Evolutionary conservation across 2,329 filamentous ascomycete genomes (phyloP), one percentile per base, ranked within the genome.

Genomic region (Fusarium nanum): DNA sequence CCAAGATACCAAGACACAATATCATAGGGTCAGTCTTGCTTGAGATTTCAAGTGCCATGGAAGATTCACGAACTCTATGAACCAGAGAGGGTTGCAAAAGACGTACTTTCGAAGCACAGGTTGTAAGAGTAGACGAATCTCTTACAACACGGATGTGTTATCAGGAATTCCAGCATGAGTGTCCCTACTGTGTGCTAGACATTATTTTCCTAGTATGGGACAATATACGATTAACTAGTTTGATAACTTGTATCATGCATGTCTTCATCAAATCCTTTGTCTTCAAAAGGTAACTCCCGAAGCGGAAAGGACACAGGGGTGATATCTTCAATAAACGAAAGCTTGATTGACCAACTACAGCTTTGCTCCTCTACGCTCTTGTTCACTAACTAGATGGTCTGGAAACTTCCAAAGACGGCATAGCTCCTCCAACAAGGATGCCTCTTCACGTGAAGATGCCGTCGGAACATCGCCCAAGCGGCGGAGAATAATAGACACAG

Each of bases 341-440:
- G 3, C 16, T 27, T 27, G 7, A 46, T 27, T 46, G 44, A 9
- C 18, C 44, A 46, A 20, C 44, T 49, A 49, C 27, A 49, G 6
- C 27, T 49, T 49, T 23, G 46, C 46, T 49, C 46, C 46, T 49
- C 46, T 49, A 49, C 27, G 46, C 46, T 49, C 46, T 9, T 49
- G 27, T 34, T 49, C 46, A 23, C 46, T 34, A 12, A 49, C 48
- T 3, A 52, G 22, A 25, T 52, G 16, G 8, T 52, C 48, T 7
- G 32, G 48, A 40, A 52, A 52, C 22, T 37, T 40, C 48, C 32
- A 52, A 40, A 52, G 48, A 40, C 16, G 32, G 32, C 48, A 52
- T 16, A 52, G 48, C 16, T 37, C 48, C 32, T 52, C 48, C 22
- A 52, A 16, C 20, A 37, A 27, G 5, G 32, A 52, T 37, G 20